Percentiles rank a stretch among this genome's conserved stretches.
These are phyloP conservation scores for Vaccinium vitisidaea DNA, from an alignment of 148 eudicot genomes.

Conservation along the genomic window DNA sequence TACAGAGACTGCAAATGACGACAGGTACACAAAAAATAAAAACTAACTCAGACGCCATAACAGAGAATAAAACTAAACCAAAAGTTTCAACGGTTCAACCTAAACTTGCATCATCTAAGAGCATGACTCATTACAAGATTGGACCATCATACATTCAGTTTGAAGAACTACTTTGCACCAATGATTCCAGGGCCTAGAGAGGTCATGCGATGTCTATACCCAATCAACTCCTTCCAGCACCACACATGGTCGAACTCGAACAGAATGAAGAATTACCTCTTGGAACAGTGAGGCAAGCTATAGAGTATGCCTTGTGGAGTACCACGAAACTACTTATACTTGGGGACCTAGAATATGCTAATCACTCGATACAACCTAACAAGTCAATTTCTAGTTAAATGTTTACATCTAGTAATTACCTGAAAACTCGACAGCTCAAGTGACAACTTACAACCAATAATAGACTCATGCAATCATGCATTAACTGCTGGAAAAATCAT, in stretches of 20 bases:
- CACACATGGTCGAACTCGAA: neutral
- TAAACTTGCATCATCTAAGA: neutral
- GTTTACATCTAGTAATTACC: neutral
- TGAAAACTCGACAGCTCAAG: neutral
- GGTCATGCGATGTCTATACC: neutral
- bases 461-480: neutral
- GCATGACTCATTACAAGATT: neutral
- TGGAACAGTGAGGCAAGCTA: neutral
- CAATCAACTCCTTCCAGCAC: neutral
- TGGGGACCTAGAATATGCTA: neutral
- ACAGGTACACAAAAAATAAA: neutral
- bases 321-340: neutral
- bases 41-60: neutral
- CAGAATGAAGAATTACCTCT: neutral
- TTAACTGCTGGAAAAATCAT: neutral
- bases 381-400: neutral
- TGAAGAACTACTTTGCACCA: neutral
- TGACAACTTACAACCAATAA: neutral
- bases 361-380: neutral
- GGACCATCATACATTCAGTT: neutral
- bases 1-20: slow-evolving; percentile 60
- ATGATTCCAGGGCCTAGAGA: neutral
- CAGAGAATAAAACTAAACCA: neutral
- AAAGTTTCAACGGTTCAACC: neutral
- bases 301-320: neutral